Evolutionary conservation across 1,139 yeast genomes (phyloP), one percentile per base, ranked within the genome.

Genomic region (Taphrina flavorubra): DNA sequence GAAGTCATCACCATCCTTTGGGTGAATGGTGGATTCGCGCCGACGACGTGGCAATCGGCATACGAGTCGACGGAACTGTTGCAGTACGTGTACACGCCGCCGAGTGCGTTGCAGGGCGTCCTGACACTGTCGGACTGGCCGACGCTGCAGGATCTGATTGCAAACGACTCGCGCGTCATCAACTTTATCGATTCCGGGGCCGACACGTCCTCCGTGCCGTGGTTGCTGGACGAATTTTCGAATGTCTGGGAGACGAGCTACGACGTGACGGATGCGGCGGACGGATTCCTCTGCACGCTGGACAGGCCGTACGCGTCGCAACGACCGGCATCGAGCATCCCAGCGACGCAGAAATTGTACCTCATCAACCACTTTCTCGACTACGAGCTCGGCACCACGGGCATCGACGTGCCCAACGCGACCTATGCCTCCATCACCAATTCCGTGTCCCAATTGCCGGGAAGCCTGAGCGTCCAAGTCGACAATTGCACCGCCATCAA

Each of bases 321-420:
- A 16, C 36, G 16, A 16, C 18, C 46, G 8, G 20, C 4, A 31
- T 42, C 42, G n/a, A 13, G 31, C 20, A 47, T 44, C 18, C 31
- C 55, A 16, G 55, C 47, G 1, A 11, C 36, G 20, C 55, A 39
- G 36, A 59, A 59, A 36, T 5, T 59, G 42, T 59, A 59, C 55
- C 55, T 59, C 51, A 47, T 59, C 46, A 59, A 59, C 25, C 63
- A 59, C 44, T 59, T 46, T 44, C 53, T 59, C 53, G 63, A 59
- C 25, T 46, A 44, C 53, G 63, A 44, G n/a, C 4, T 59, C 7
- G 58, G 58, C 40, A 59, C 31, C 25, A 31, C 63, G 11, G 51
- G 55, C 6, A 47, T 59, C 20, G 36, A 36, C 42, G 37, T 59
- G n/a, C 63, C 63, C 18, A 47, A 59, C 31, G 60, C 20, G 60